These are phyloP conservation scores for Lachnellula cervina DNA, from an alignment of 2,329 filamentous ascomycete species.

Conservation along the genomic window DNA sequence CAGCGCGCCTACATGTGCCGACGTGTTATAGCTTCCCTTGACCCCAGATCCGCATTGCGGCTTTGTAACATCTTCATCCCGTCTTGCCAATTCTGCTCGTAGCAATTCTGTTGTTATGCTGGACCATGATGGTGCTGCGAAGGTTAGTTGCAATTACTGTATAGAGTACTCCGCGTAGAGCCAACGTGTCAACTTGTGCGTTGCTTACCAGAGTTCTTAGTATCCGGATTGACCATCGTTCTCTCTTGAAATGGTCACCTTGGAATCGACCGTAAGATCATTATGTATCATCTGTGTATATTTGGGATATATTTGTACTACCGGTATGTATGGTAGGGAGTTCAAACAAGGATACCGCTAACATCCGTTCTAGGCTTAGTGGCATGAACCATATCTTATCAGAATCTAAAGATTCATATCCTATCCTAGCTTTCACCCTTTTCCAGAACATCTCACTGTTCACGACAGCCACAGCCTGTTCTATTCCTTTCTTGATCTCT, in stretches of 20 bases:
- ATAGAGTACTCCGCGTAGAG: background rate
- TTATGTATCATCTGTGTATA: background rate
- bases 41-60: constrained; percentile 50
- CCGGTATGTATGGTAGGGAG: no score
- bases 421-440: no score
- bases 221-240: constrained; percentile 1
- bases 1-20: constrained; percentile 53
- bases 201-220: background rate
- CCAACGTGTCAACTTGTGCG: background rate
- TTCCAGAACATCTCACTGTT: no score
- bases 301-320: no score
- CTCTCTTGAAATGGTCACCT: background rate
- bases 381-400: no score
- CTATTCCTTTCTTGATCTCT: no score
- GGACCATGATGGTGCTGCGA: constrained; percentile 21
- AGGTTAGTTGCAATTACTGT: background rate
- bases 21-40: constrained; percentile 48
- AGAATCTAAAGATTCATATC: no score
- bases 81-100: constrained; percentile 43
- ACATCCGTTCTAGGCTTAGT: no score
- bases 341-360: no score
- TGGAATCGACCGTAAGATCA: background rate
- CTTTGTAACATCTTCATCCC: constrained; percentile 39
- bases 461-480: no score
- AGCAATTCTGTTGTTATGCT: constrained; percentile 34